phyloP scores from a whole-genome alignment of 768 basidiomycete genomes.

The Paxillus ammoniavirescens region DNA sequence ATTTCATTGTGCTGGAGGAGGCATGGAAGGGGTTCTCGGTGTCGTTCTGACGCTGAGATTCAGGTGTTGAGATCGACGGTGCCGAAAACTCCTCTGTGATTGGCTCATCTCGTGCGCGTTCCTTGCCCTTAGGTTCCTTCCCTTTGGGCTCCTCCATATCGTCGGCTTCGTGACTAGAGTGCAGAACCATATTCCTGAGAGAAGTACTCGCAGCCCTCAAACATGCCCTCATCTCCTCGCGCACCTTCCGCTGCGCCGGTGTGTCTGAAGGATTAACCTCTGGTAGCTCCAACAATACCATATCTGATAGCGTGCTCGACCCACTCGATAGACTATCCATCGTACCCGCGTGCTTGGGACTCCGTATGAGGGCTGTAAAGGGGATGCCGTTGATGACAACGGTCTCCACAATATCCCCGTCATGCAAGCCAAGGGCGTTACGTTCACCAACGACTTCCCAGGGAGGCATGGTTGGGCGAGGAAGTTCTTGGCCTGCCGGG shows the following conservation, averaged over 20 bases:
- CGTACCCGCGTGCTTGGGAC: not conserved
- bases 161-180: not conserved
- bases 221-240: not conserved
- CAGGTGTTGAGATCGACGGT: not conserved
- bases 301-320: not conserved
- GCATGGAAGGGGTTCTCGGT: not conserved
- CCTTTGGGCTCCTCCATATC: not conserved
- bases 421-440: not conserved
- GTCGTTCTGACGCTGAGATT: not conserved
- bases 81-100: not conserved
- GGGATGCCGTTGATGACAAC: too few species aligned
- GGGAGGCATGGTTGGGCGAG: not conserved
- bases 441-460: not conserved
- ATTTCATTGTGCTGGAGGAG: not conserved
- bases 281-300: not conserved
- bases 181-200: too few species aligned
- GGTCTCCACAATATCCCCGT: not conserved
- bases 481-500: not conserved
- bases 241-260: not conserved
- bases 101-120: not conserved
- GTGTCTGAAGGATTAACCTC: not conserved
- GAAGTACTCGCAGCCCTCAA: not conserved
- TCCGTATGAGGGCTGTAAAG: not conserved
- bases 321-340: not conserved
- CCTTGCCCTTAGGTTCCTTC: not conserved